Evolutionary conservation across 1,284 basidiomycete genomes (phyloP), one percentile per base, ranked within the genome.

Genomic region (Ceratobasidium theobromae): DNA sequence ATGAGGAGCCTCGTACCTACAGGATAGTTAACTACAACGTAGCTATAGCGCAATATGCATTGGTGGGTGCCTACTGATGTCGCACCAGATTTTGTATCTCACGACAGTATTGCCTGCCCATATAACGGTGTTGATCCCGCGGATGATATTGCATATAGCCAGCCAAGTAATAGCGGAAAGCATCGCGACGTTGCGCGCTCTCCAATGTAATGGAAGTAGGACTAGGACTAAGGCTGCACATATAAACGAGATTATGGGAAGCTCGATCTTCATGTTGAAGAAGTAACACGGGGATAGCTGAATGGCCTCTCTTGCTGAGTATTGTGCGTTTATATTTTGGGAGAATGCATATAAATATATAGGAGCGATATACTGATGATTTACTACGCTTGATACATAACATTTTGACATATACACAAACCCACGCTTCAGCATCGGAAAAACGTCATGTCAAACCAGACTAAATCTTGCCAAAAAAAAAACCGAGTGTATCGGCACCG

Each of bases 161-260:
- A 86, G 78, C 87, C 87, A 90, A 1, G 78, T 71, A 54, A 87
- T 80, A 53, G 84, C 74, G 55, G 82, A 79, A 8, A 85, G 74
- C 12, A 79, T 79, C 4, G 83, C 80, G n/a, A 83, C 76, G 70
- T 86, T 88, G 67, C 81, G 78, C 1, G 84, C 80, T 67, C 82
- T 77, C 72, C 79, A 75, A 53, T 79, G 78, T 69, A 74, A 75
- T 21, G 74, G 71, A 0, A 74, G 23, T 0, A 75, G 74, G 1
- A 77, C 70, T 16, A 77, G 69, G 35, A 78, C 67, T 14, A 77
- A 65, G 18, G 75, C 6, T 9, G 75, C 58, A 23, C 68, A 72
- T 21, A 78, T 45, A 46, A 72, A 72, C 21, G 62, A 60, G 23
- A 67, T 30, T 46, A 69, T 58, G 14, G 70, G 68, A 21, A 70